phyloP scores from a whole-genome alignment of 768 basidiomycete genomes.

The Sistotremastrum niveocremeum region DNA sequence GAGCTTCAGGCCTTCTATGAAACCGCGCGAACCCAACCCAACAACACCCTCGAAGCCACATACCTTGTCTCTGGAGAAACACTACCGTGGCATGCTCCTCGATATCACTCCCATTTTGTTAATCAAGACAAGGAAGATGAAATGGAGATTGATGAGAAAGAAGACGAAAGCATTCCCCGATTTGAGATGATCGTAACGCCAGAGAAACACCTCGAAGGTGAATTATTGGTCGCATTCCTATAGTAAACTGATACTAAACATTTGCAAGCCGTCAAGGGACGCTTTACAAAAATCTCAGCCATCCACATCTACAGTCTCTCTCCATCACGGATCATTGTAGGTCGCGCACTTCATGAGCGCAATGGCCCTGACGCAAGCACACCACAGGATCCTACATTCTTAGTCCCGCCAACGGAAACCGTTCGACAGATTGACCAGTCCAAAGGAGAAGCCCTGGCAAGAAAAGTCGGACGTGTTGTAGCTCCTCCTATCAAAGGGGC shows the following conservation, averaged over 20 bases:
- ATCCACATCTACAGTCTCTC: conserved; percentile 63
- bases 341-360: conserved; percentile 13
- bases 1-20: conserved; percentile 47
- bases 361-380: conserved; percentile 2
- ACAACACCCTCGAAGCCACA: conserved; percentile 42
- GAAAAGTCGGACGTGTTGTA: conserved; percentile 34
- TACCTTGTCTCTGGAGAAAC: conserved; percentile 55
- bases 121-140: conserved; percentile 19
- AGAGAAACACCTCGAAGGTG: conserved; percentile 54
- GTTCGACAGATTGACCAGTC: conserved; percentile 27
- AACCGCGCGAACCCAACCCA: conserved; percentile 16
- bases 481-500: conserved; percentile 33
- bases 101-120: background rate
- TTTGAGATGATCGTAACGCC: conserved; percentile 44
- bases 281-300: conserved; percentile 38
- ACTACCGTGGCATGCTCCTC: conserved; percentile 4
- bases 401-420: conserved; percentile 21
- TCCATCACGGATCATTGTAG: conserved; percentile 44
- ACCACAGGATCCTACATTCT: conserved; percentile 30
- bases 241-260: no score
- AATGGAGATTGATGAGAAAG: conserved; percentile 25
- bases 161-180: conserved; percentile 28
- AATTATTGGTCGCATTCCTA: conserved; percentile 9
- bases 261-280: conserved; percentile 30
- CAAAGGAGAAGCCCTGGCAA: conserved; percentile 27